Evolutionary conservation across 1,284 basidiomycete species (phyloP).

Genomic region (Apiotrichum gracile): DNA sequence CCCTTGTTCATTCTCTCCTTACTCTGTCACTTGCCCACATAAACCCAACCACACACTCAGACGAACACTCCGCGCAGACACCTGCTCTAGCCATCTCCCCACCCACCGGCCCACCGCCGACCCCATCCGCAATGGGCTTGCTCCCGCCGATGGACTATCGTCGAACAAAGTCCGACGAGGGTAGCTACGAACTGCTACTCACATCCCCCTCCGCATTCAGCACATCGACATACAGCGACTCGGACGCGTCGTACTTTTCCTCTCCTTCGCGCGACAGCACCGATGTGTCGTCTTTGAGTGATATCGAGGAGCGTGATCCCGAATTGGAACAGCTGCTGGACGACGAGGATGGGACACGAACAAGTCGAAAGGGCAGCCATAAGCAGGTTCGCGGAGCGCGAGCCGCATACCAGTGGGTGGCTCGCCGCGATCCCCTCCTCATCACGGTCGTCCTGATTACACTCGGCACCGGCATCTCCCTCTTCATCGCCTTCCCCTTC

Average conservation of each 20-base stretch:
- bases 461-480: neutral
- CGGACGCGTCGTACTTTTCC: neutral
- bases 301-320: neutral
- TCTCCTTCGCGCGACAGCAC: neutral
- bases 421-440: constrained; percentile 8
- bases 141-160: neutral
- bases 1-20: too few species aligned
- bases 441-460: constrained; percentile 5
- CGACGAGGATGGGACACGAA: neutral
- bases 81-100: neutral
- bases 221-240: neutral
- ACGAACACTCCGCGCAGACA: neutral
- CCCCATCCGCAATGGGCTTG: too few species aligned
- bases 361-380: neutral
- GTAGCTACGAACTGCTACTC: neutral
- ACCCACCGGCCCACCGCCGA: neutral
- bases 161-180: neutral
- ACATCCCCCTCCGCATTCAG: neutral
- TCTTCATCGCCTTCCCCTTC: constrained; percentile 29
- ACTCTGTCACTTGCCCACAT: too few species aligned
- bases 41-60: neutral
- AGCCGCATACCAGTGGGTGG: too few species aligned
- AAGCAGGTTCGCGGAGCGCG: too few species aligned
- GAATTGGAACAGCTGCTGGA: neutral
- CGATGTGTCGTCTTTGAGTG: neutral